Conservation (phyloP, 352 stramenopile genomes). For the Phytophthora nicotianae region DNA sequence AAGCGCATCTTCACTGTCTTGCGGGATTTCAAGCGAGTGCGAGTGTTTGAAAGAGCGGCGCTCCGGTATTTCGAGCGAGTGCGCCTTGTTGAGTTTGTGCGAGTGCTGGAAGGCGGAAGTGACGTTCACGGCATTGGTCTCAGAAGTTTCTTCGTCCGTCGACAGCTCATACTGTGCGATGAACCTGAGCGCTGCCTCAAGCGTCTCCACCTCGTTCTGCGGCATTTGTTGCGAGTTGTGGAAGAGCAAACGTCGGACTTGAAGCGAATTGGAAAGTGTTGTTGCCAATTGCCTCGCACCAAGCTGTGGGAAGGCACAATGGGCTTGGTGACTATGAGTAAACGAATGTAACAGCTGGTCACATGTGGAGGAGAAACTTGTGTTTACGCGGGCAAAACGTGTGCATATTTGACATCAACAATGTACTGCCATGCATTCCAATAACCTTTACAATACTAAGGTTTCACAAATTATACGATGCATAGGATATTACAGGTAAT, state of each 20-base stretch:
- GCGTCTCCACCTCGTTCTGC: constrained; percentile 32
- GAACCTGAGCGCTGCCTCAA: constrained; percentile 26
- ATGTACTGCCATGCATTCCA: not conserved
- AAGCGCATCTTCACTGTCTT: constrained; percentile 5
- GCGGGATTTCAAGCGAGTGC: constrained; percentile 24
- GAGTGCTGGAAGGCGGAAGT: constrained; percentile 24
- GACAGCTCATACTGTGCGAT: constrained; percentile 31
- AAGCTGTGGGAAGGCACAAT: not conserved
- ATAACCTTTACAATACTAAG: not conserved
- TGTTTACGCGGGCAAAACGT: constrained; percentile 10
- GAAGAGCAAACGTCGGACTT: constrained; percentile 1
- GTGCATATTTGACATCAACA: not conserved
- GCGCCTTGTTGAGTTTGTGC: constrained; percentile 21
- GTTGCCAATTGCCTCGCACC: not conserved
- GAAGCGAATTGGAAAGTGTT: constrained; percentile 21
- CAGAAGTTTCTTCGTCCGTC: not conserved
- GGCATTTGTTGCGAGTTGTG: constrained; percentile 10
- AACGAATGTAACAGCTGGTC: not conserved
- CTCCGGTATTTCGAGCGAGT: constrained; percentile 30
- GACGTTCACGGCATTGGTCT: constrained; percentile 11
- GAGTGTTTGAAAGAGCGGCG: constrained; percentile 11
- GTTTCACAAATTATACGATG: too few relatives aligned
- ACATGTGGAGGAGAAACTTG: too few relatives aligned
- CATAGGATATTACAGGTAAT: not conserved
- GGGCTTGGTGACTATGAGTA: not conserved